Conservation (phyloP, 805 yeast species). For the Pichia eremophila region DNA sequence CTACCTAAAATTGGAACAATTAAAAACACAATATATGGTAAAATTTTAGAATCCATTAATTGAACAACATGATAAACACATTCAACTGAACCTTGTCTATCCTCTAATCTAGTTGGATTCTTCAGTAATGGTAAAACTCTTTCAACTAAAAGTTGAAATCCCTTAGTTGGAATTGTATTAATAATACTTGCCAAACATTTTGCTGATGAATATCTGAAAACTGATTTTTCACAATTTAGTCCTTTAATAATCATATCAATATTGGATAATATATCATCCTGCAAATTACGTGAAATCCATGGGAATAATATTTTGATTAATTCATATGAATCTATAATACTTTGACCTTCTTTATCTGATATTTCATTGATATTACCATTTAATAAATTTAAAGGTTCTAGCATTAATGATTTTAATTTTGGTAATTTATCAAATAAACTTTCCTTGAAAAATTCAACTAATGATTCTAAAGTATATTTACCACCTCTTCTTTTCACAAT, state of each 20-base stretch:
- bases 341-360: slow-evolving; percentile 56
- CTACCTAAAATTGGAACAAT: slow-evolving; percentile 95
- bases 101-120: slow-evolving; percentile 58
- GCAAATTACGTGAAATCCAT: slow-evolving; percentile 40
- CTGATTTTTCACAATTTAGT: slow-evolving; percentile 64
- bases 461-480: slow-evolving; percentile 50
- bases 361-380: slow-evolving; percentile 19
- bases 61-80: slow-evolving; percentile 76
- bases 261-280: slow-evolving; percentile 40
- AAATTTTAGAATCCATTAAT: slow-evolving; percentile 77
- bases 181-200: slow-evolving; percentile 80
- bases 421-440: slow-evolving; percentile 54
- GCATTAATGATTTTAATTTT: slow-evolving; percentile 53
- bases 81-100: slow-evolving; percentile 92
- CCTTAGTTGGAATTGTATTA: slow-evolving; percentile 53
- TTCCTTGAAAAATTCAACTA: slow-evolving; percentile 45
- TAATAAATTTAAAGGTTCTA: slow-evolving; percentile 46
- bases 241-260: slow-evolving; percentile 44
- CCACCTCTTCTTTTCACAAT: slow-evolving; percentile 82
- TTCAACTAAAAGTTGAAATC: slow-evolving; percentile 74
- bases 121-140: slow-evolving; percentile 69
- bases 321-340: slow-evolving; percentile 79
- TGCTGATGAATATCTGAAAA: slow-evolving; percentile 83
- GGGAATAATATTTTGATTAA: slow-evolving; percentile 68
- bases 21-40: slow-evolving; percentile 91